Conservation (phyloP, 306 rosid genomes). For the Datisca glomerata region DNA sequence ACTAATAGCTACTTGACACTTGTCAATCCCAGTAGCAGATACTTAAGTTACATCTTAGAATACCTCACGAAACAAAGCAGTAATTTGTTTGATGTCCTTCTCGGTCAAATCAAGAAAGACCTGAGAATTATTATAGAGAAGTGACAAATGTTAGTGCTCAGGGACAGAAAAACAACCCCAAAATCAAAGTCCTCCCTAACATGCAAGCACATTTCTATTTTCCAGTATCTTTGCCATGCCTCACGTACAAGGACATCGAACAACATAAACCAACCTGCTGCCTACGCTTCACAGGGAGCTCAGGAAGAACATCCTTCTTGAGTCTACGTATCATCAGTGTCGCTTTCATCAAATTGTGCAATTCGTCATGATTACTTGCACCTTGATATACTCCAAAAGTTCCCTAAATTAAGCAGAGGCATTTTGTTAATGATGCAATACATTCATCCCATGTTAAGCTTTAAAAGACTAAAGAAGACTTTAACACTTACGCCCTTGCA, state of each 20-base stretch:
- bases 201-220: not conserved
- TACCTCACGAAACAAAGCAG: conserved; percentile 78
- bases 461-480: conserved; percentile 12
- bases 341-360: conserved; percentile 91
- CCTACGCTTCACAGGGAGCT: conserved; percentile 93
- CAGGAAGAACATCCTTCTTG: conserved; percentile 79
- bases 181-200: not conserved
- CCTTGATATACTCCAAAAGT: conserved; percentile 84
- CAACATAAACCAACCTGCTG: conserved; percentile 45
- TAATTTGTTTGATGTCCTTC: conserved; percentile 86
- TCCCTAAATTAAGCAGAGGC: conserved; percentile 37
- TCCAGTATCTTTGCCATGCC: not conserved
- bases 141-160: not conserved
- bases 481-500: conserved; percentile 91
- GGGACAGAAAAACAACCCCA: not conserved
- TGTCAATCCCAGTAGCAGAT: not conserved
- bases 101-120: conserved; percentile 79
- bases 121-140: conserved; percentile 29
- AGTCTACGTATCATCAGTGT: conserved; percentile 93
- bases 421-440: conserved; percentile 10
- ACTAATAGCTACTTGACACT: not conserved
- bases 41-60: conserved; percentile 5
- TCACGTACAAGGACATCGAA: not conserved
- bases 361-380: conserved; percentile 94
- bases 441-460: not conserved